Evolutionary conservation across 1,284 basidiomycete genomes (phyloP).

Genomic region (Pseudomicrostroma phylloplanum): DNA sequence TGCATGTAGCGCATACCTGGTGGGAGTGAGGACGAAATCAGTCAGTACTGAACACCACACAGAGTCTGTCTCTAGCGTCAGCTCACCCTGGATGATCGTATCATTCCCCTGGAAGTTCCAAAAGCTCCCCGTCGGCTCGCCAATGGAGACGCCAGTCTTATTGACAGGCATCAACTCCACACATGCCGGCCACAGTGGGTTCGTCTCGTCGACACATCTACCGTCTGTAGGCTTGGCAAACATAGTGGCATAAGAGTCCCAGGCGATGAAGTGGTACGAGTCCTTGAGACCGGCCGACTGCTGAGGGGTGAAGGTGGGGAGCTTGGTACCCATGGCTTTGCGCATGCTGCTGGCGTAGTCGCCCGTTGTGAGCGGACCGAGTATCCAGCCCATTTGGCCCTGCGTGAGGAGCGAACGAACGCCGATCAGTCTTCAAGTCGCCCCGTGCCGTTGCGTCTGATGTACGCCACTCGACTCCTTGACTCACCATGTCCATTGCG

Average conservation of each 20-base stretch:
- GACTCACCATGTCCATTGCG: conserved; percentile 13
- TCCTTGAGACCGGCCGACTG: conserved; percentile 7
- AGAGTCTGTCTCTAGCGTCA: not conserved
- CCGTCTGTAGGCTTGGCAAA: conserved; percentile 11
- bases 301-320: conserved; percentile 13
- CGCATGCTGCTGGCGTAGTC: conserved; percentile 12
- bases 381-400: conserved; percentile 11
- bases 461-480: not conserved
- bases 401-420: no score
- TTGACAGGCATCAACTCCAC: not conserved
- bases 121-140: conserved; percentile 9
- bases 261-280: conserved; percentile 17
- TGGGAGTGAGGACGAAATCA: not conserved
- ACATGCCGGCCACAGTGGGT: conserved; percentile 15
- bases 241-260: conserved; percentile 14
- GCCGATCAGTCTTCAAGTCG: no score
- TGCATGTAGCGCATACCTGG: conserved; percentile 10
- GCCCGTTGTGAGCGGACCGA: conserved; percentile 13
- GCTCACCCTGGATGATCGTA: conserved; percentile 8
- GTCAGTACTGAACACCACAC: not conserved
- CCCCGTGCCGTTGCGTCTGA: not conserved
- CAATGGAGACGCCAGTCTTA: conserved; percentile 8
- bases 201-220: conserved; percentile 6
- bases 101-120: conserved; percentile 18
- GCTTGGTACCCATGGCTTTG: conserved; percentile 3